Evolutionary conservation across 1,284 basidiomycete genomes (phyloP), one percentile per base, ranked within the genome.

Genomic region (Vanrija pseudolonga): DNA sequence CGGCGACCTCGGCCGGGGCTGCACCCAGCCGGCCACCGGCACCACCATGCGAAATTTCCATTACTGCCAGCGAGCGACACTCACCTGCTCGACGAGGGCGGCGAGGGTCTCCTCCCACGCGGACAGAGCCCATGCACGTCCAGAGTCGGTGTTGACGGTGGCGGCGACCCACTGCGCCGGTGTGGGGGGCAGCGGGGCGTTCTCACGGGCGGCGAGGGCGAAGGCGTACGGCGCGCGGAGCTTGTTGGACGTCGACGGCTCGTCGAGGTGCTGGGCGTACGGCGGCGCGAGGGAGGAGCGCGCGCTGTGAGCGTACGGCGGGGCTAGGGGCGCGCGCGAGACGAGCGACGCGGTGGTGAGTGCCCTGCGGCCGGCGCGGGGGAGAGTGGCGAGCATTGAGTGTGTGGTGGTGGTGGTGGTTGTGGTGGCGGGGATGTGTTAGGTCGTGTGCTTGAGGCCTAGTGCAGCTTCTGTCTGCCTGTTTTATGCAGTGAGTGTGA

Each of bases 211-310:
- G 15, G 9, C 5, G 28, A 60, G 46, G 20, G 50, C 23, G 47
- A 57, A 60, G 18, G 51, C 43, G 55, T 60, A 60, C 17, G 58
- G 37, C 4, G 58, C 52, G 42, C 51, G 42, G 50, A 60, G 49
- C 20, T 52, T 51, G 53, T 42, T 47, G 37, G 49, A 38, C 38
- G 45, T 28, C 23, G 47, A 45, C 47, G 44, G 32, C 32, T 45
- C 24, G 36, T 45, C 48, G 28, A 54, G 45, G 8, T 43, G 49
- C 49, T 60, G 55, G 24, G 55, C 47, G 55, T 60, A 60, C 3
- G 58, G 58, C 3, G 58, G 51, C 2, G 58, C 55, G 26, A 60
- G 52, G 39, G 55, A 40, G 4, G 51, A 45, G 40, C 58, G 58
- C 20, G 24, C 20, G 24, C 26, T 18, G 55, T 60, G 58, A 46